phyloP scores from a whole-genome alignment of 208 protist genomes.

The Leishmania guyanensis region DNA sequence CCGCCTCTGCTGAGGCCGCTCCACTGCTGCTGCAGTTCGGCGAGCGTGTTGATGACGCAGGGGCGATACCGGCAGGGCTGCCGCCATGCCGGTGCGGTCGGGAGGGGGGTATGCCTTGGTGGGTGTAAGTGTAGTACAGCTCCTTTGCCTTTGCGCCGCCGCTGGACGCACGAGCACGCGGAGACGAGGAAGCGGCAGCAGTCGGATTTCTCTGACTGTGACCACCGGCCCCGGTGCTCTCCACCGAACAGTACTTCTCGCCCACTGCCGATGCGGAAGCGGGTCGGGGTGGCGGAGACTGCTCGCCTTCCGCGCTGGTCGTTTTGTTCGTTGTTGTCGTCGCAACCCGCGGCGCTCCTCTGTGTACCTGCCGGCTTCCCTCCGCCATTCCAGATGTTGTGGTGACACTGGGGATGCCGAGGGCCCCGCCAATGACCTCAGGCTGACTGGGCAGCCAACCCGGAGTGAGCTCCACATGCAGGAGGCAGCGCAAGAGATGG shows the following conservation, averaged over 20 bases:
- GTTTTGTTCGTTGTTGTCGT: not conserved
- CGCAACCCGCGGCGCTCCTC: not conserved
- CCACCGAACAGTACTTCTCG: not conserved
- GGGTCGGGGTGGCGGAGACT: conserved; percentile 14
- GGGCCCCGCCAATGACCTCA: conserved; percentile 16
- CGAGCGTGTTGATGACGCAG: not conserved
- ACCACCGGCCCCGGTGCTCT: not conserved
- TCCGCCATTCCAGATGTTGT: not conserved
- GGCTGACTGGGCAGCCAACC: conserved; percentile 14
- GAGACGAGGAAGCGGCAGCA: not conserved
- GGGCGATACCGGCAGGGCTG: not conserved
- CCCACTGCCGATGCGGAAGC: not conserved
- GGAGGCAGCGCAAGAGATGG: conserved; percentile 26
- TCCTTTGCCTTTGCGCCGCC: conserved; percentile 18
- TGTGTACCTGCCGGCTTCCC: not conserved
- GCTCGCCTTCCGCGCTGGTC: not conserved
- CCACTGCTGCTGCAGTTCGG: not conserved
- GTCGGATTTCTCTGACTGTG: not conserved
- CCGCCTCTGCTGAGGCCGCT: not conserved
- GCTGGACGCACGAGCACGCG: not conserved
- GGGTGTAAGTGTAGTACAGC: conserved; percentile 33
- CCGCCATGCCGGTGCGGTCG: not conserved
- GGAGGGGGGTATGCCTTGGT: conserved; percentile 10
- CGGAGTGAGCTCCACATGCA: conserved; percentile 18
- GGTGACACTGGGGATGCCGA: not conserved